Percentiles rank a stretch among this genome's conserved stretches.
phyloP scores from a whole-genome alignment of 75 land plant species.

The Chamaecyparis obtusa region DNA sequence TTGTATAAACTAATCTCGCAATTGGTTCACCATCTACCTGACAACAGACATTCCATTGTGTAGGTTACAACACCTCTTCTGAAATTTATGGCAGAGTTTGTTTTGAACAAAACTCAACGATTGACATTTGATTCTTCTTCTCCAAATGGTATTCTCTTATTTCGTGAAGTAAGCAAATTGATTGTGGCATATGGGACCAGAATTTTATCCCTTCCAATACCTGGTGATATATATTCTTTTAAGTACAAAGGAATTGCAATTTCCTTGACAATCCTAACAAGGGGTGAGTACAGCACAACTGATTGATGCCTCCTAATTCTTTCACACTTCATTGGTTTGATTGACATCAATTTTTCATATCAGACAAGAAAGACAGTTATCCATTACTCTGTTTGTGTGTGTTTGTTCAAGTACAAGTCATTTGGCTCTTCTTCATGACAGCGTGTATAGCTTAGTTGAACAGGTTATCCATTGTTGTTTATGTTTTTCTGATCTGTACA shows the following conservation, averaged over 20 bases:
- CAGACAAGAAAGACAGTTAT: not conserved
- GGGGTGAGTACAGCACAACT: constrained; percentile 35
- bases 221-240: constrained; percentile 67
- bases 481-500: not conserved
- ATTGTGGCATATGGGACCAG: constrained; percentile 94
- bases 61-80: constrained; percentile 93
- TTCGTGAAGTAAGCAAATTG: constrained; percentile 94
- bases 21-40: not conserved
- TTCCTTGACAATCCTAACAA: constrained; percentile 66
- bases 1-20: not conserved
- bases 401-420: not conserved
- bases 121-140: constrained; percentile 97
- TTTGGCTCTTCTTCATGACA: not conserved
- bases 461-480: not conserved
- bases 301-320: not conserved
- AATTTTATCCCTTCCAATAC: constrained; percentile 65
- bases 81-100: constrained; percentile 97
- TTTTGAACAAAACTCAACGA: constrained; percentile 83
- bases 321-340: not conserved
- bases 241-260: constrained; percentile 98
- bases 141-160: constrained; percentile 94
- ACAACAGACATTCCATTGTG: not conserved
- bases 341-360: not conserved
- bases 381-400: not conserved
- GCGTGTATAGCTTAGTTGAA: not conserved